These are phyloP conservation scores for Talaromyces sp. DNA, from an alignment of 2,329 filamentous ascomycete genomes.

Conservation along the genomic window DNA sequence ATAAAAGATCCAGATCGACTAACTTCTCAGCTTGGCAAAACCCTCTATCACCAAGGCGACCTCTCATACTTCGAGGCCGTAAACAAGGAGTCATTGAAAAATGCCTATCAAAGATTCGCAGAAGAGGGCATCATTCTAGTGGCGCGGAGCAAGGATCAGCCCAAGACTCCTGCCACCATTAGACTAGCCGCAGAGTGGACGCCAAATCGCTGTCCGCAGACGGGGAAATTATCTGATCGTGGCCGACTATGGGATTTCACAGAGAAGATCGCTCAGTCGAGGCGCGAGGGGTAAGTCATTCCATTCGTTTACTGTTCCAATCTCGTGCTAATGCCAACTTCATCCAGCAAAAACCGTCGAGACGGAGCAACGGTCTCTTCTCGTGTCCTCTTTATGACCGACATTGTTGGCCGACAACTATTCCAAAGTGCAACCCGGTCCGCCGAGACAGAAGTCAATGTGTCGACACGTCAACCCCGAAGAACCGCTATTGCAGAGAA, in stretches of 20 bases:
- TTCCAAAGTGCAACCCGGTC: constrained; percentile 48
- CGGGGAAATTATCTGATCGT: constrained; percentile 61
- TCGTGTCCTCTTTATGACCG: constrained; percentile 73
- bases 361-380: constrained; percentile 86
- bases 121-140: constrained; percentile 85
- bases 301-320: not conserved
- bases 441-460: constrained; percentile 26
- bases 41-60: constrained; percentile 94
- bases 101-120: constrained; percentile 81
- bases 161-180: constrained; percentile 43
- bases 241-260: constrained; percentile 90
- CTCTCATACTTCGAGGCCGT: constrained; percentile 97
- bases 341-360: constrained; percentile 72
- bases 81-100: constrained; percentile 96
- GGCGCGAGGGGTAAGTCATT: constrained; percentile 67
- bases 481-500: constrained; percentile 36
- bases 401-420: constrained; percentile 66
- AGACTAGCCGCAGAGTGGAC: constrained; percentile 72
- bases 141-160: constrained; percentile 60
- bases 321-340: not conserved
- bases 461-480: constrained; percentile 36
- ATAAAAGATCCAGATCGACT: not conserved
- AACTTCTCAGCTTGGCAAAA: constrained; percentile 73
- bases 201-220: constrained; percentile 61
- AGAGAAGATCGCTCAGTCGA: constrained; percentile 75